Base-by-base conservation (phyloP, 306 rosid genomes). In the Casuarina equisetifolia region DNA sequence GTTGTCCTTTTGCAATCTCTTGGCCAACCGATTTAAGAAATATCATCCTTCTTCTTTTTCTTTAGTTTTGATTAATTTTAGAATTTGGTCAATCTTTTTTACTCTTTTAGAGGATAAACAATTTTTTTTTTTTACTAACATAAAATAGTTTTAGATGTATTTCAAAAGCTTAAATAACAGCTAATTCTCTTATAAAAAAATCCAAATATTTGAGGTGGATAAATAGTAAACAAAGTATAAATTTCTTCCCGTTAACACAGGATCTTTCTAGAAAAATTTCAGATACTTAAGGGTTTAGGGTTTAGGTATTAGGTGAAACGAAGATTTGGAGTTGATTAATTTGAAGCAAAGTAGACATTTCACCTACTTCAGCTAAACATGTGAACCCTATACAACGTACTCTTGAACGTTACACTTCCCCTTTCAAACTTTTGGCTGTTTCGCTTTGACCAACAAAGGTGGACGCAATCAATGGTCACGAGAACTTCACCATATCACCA, bases 361-460 rank as follows among this genome's bases (percentile, higher is more conserved):
- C 32, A 25, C 32, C 32, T 25, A 25, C 32, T 25, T 25, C 32
- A 25, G 32, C 32, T 25, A 25, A 25, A 25, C 32, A 25, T 25
- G 32, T 25, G 32, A 25, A 25, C 32, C 32, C 32, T 25, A 25
- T 25, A 25, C 32, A 25, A 25, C 32, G 32, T 25, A 25, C 32
- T 25, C 32, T 25, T 36, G 53, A 84, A 79, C 90, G 85, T 79
- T 84, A 75, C 79, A 50, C 43, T 75, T 11, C 53, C 74, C 71
- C 52, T 77, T 75, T 83, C 82, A 88, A 81, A 74, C 4, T 10
- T 10, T 58, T 82, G 89, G 84, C 90, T 35, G 51, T 63, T 62
- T 79, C 84, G 77, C 76, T 83, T 86, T 86, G 87, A 90, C 88
- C 12, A 58, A 55, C 5, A 35, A 64, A 55, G 59, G 42, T 43